A percentile compares a stretch with the other conserved stretches of the same genome.
Evolutionary conservation across 2,329 filamentous ascomycete species (phyloP).

Genomic region (Bipolaris zeicola): DNA sequence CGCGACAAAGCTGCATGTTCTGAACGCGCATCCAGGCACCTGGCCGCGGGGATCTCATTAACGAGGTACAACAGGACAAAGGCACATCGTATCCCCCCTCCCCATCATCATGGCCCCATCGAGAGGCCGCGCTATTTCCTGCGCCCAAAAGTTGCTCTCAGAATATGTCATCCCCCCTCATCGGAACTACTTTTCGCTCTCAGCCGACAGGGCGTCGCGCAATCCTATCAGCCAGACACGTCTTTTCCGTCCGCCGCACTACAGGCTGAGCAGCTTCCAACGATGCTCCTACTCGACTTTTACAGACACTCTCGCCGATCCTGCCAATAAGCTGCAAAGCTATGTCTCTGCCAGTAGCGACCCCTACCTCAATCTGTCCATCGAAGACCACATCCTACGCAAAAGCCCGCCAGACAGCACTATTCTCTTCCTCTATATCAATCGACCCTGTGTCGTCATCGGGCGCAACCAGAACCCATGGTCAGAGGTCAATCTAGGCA

Average conservation of each 20-base stretch:
- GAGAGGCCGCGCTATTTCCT: constrained; percentile 13
- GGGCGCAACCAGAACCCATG: constrained; percentile 98
- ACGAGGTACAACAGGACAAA: constrained; percentile 7
- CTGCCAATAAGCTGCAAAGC: constrained; percentile 49
- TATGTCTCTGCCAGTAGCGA: constrained; percentile 63
- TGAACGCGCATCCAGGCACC: not conserved
- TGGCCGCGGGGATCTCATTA: constrained; percentile 8
- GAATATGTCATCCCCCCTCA: not conserved
- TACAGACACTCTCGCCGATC: constrained; percentile 37
- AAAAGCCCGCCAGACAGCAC: constrained; percentile 73
- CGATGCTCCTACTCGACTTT: constrained; percentile 29
- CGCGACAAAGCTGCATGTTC: constrained; percentile 12
- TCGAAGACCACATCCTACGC: constrained; percentile 88
- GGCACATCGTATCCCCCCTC: not conserved
- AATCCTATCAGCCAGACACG: not conserved
- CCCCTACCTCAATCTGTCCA: constrained; percentile 88
- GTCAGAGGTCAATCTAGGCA: constrained; percentile 80
- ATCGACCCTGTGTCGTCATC: constrained; percentile 85
- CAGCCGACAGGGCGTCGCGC: constrained; percentile 1
- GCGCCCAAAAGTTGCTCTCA: not conserved
- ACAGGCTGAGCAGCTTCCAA: not conserved
- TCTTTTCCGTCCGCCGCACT: not conserved
- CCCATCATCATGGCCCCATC: constrained; percentile 25
- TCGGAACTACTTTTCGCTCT: not conserved
- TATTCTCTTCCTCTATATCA: constrained; percentile 86